phyloP scores from a whole-genome alignment of 1,284 basidiomycete genomes.

The Fomitopsis betulina region DNA sequence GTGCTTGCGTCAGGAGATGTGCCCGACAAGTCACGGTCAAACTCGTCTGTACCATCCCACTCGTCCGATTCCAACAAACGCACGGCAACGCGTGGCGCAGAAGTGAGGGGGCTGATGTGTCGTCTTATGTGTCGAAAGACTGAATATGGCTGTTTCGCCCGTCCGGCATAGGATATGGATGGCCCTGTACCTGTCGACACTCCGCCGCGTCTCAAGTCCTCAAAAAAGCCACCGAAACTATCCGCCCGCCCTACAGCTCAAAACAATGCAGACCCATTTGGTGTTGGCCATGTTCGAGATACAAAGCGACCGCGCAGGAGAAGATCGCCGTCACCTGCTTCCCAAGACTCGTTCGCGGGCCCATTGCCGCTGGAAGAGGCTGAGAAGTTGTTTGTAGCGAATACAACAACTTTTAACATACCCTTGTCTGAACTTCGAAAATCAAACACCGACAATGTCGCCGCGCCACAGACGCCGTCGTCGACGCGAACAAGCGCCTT shows the following conservation, averaged over 20 bases:
- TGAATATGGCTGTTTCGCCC: neutral
- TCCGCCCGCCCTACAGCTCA: slow-evolving; percentile 6
- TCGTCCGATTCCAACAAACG: neutral
- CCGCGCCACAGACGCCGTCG: slow-evolving; percentile 2
- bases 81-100: neutral
- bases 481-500: slow-evolving; percentile 13
- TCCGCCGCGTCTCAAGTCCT: neutral
- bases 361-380: slow-evolving; percentile 40
- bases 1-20: slow-evolving; percentile 20
- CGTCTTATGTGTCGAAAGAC: neutral
- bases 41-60: neutral
- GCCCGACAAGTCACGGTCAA: neutral
- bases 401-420: slow-evolving; percentile 47
- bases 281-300: slow-evolving; percentile 3
- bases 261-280: neutral
- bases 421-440: slow-evolving; percentile 52
- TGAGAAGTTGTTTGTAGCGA: slow-evolving; percentile 40
- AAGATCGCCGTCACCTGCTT: slow-evolving; percentile 34
- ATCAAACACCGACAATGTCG: slow-evolving; percentile 12
- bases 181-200: neutral
- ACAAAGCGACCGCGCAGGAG: slow-evolving; percentile 12
- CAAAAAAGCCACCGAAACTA: slow-evolving; percentile 2
- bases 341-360: slow-evolving; percentile 61
- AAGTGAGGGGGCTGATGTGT: neutral
- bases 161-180: neutral